phyloP scores from a whole-genome alignment of 129 eudicot species.

The Artemisia tridentata region DNA sequence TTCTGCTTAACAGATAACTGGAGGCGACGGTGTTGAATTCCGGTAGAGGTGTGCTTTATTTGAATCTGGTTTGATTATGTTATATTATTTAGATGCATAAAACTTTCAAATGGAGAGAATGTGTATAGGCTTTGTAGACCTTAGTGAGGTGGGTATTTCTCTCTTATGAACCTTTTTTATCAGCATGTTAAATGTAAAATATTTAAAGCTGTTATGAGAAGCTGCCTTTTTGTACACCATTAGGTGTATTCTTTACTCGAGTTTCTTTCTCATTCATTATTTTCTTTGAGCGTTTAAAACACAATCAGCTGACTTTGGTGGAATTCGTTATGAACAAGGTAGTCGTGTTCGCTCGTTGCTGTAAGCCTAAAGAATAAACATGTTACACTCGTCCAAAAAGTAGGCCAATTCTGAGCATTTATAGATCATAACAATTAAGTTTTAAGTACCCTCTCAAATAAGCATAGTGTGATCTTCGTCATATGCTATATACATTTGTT shows the following conservation, averaged over 20 bases:
- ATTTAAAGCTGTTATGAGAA: neutral
- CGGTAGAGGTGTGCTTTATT: slow-evolving; percentile 6
- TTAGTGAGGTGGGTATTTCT: slow-evolving; percentile 6
- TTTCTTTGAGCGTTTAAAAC: too few species aligned
- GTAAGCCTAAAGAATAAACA: too few species aligned
- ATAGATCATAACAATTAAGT: too few species aligned
- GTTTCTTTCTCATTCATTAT: too few species aligned
- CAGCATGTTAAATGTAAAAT: neutral
- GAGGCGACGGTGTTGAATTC: slow-evolving; percentile 20
- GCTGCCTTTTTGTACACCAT: neutral
- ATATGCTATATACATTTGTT: too few species aligned
- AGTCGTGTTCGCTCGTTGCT: too few species aligned
- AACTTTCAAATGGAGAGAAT: slow-evolving; percentile 12
- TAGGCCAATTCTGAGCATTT: too few species aligned
- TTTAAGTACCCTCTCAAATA: too few species aligned
- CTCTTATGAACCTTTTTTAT: neutral
- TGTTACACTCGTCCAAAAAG: too few species aligned
- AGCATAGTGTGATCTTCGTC: too few species aligned
- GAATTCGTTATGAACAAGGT: too few species aligned
- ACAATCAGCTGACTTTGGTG: too few species aligned
- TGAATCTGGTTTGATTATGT: slow-evolving; percentile 2
- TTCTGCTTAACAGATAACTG: slow-evolving; percentile 24
- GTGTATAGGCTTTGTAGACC: slow-evolving; percentile 22
- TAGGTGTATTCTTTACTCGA: neutral
- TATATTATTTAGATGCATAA: slow-evolving; percentile 20